Base-by-base conservation (phyloP, 306 rosid genomes). In the Fagus crenata region DNA sequence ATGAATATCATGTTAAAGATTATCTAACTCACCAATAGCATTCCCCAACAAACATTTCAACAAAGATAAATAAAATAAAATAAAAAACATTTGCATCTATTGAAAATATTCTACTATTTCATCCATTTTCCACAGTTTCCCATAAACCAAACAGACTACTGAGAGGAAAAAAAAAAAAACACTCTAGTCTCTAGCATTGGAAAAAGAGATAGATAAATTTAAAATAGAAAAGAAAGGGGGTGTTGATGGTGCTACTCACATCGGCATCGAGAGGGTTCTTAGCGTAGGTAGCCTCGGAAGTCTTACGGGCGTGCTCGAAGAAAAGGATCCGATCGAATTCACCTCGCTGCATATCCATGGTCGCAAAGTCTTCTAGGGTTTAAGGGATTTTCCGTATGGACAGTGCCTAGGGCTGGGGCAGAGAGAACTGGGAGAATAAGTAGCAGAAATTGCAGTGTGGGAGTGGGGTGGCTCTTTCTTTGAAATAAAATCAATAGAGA, bases 251-350 rank as follows among this genome's bases (percentile, higher is more conserved):
- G 63, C 76, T 7, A 81, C 90, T 72, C 69, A 95, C 98, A 14
- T 90, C 96, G 59, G 90, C 93, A 78, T 92, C 98, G 76, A 69
- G 87, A 83, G 98, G 97, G 73, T 95, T 85, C 31, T 53, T 65
- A 11, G 69, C 53, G 86, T 92, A 86, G 63, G 79, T 54, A 28
- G 82, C 86, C 83, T 94, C 97, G 11, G 98, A 86, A 6, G 82
- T 70, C 75, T 82, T 88, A 18, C 96, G 93, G 15, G 97, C 95
- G 69, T 90, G 95, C 83, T 94, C 96, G 86, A 89, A 90, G 83
- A 94, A 81, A 74, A 92, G 77, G n/a, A 90, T 69, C n/a, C 92
- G 91, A 84, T 94, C 95, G 80, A 94, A 88, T 9, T 93, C 98
- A 70, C 32, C 78, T 71, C 35, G 71, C 79, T 90, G 92, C 87